These are phyloP conservation scores for Ceratonia siliqua DNA, from an alignment of 306 rosid species.

Conservation along the genomic window DNA sequence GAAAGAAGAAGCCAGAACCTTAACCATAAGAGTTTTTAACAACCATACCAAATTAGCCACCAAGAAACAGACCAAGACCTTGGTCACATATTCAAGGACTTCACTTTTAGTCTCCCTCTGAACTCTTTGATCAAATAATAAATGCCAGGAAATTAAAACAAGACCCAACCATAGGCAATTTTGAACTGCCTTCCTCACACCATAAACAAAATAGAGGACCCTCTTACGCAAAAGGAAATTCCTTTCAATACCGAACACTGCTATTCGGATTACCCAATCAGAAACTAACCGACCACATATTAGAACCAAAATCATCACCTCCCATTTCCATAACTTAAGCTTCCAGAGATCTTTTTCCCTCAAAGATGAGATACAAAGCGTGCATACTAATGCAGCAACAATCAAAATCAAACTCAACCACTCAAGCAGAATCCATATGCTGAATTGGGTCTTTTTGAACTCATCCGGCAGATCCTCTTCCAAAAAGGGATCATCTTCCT, in stretches of 20 bases:
- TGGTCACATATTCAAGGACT: conserved; percentile 42
- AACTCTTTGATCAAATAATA: conserved; percentile 68
- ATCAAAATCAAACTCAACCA: conserved; percentile 66
- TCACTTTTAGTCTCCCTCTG: conserved; percentile 50
- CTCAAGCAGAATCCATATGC: conserved; percentile 51
- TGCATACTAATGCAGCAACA: conserved; percentile 42
- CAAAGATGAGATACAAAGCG: conserved; percentile 39
- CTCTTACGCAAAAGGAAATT: conserved; percentile 60
- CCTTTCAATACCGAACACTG: conserved; percentile 57
- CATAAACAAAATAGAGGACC: conserved; percentile 67
- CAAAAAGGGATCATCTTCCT: conserved; percentile 73
- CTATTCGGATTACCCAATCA: conserved; percentile 56
- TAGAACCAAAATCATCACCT: conserved; percentile 54
- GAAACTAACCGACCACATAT: conserved; percentile 71
- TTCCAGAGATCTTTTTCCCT: conserved; percentile 44
- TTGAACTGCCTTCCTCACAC: conserved; percentile 64
- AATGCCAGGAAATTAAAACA: conserved; percentile 56
- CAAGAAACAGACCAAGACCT: conserved; percentile 51
- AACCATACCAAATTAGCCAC: conserved; percentile 58
- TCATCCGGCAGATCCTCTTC: conserved; percentile 62
- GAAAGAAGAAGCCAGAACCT: conserved; percentile 68
- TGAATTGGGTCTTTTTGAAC: conserved; percentile 39
- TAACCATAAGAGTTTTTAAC: conserved; percentile 61
- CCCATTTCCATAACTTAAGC: conserved; percentile 68
- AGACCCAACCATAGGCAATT: conserved; percentile 67